Evolutionary conservation across 768 basidiomycete species (phyloP).

Genomic region (Suillus spraguei): DNA sequence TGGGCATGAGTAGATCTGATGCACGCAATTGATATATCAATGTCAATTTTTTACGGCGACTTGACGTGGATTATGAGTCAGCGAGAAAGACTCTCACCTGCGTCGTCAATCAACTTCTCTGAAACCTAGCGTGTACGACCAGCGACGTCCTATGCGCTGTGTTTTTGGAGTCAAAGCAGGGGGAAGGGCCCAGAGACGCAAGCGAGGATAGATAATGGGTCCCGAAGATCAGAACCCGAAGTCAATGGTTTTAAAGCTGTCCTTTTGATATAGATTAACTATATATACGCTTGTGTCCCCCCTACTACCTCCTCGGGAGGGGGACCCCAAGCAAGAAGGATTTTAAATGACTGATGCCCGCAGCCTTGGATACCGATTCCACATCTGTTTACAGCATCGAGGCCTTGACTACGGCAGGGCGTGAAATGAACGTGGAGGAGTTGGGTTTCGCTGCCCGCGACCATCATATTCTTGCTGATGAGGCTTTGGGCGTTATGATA

Average conservation of each 20-base stretch:
- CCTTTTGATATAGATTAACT: neutral
- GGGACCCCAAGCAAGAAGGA: neutral
- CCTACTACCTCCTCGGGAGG: neutral
- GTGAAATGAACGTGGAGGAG: neutral
- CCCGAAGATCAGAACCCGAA: neutral
- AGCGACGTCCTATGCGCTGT: neutral
- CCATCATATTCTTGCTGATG: neutral
- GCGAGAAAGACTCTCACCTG: constrained; percentile 2
- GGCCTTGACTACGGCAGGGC: neutral
- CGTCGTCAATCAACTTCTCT: neutral
- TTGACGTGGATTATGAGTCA: neutral
- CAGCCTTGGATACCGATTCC: constrained; percentile 13
- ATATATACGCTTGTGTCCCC: neutral
- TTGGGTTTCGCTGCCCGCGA: neutral
- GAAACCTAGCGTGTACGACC: neutral
- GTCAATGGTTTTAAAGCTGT: too few relatives aligned
- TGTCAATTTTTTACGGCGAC: neutral
- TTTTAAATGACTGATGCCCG: constrained; percentile 10
- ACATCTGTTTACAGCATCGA: neutral
- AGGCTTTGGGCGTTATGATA: neutral
- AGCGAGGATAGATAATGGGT: neutral
- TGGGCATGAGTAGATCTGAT: neutral
- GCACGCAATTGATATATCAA: neutral
- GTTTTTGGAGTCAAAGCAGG: neutral
- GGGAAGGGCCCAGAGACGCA: too few relatives aligned